Conservation (phyloP, 192 early-diverging fungal genomes). For the Coemansia sp. region DNA sequence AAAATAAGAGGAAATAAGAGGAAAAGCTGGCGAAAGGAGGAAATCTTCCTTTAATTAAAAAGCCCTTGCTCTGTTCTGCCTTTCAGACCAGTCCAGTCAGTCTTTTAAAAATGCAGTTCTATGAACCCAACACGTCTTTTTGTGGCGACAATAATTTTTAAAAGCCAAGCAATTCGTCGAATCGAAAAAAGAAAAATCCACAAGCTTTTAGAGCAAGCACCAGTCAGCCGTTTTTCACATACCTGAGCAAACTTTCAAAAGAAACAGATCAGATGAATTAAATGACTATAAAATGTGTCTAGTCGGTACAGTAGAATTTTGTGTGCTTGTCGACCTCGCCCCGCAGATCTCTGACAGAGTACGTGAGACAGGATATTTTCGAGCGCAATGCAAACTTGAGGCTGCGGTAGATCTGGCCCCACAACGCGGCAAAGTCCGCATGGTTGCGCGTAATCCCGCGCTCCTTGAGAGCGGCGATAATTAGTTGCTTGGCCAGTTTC, state of each 20-base stretch:
- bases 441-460: constrained; percentile 41
- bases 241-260: background rate
- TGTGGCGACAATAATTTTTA: no score
- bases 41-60: no score
- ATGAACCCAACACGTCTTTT: no score
- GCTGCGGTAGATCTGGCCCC: constrained; percentile 54
- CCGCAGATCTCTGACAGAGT: constrained; percentile 30
- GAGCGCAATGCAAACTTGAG: constrained; percentile 51
- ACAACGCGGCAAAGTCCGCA: constrained; percentile 47
- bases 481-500: constrained; percentile 48
- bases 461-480: constrained; percentile 47
- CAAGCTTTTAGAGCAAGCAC: no score
- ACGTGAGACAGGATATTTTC: constrained; percentile 10
- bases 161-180: no score
- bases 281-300: background rate
- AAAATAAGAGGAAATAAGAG: no score
- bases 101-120: no score
- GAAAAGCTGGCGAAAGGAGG: no score
- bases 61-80: no score
- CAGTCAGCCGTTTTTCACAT: background rate
- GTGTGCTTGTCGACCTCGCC: constrained; percentile 46
- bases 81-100: no score
- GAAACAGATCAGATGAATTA: background rate
- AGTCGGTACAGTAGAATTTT: constrained; percentile 28
- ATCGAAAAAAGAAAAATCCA: no score